Evolutionary conservation across 192 early-diverging fungal genomes (phyloP), one percentile per base, ranked within the genome.

Genomic region (Entophlyctis luteolus): DNA sequence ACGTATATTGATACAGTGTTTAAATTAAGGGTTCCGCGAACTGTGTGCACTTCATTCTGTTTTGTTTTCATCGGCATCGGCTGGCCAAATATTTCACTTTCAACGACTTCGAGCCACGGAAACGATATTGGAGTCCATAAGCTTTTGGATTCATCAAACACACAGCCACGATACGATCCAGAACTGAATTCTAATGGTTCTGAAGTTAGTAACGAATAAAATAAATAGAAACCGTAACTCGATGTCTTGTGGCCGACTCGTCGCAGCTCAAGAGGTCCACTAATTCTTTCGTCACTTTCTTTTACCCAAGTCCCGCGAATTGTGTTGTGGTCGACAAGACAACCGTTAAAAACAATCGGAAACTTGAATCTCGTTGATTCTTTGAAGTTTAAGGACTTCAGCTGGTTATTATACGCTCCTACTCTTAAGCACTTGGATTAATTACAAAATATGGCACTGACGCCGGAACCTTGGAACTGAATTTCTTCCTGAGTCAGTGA

Each of bases 101-200:
- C 29, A 10, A 10, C 1, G 5, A 22, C 58, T 45, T 70, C 68
- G 16, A 70, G 48, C 58, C 59, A 62, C 10, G 68, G 39, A 36
- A 70, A 70, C 20, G 46, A 32, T 3, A 62, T 27, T n/a, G 37
- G 50, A 4, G 37, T 16, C 68, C 68, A 70, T 16, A 14, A 22
- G 25, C 54, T 62, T 4, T 47, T 59, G 10, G 28, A n/a, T 36
- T 60, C 58, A 50, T 63, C 60, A 49, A 31, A 63, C 1, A 49
- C 20, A 31, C 47, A 29, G 6, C 60, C 60, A 25, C 27, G 27
- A 32, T 63, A 63, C 35, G 48, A 6, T 4, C 60, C 60, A 22
- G 46, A 49, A 16, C n/a, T 47, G 47, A 63, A 49, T n/a, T n/a
- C 20, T 32, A n/a, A n/a, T n/a, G n/a, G n/a, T n/a, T n/a, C n/a